Conservation (phyloP, 192 early-diverging fungal genomes). For the Coemansia sp. region DNA sequence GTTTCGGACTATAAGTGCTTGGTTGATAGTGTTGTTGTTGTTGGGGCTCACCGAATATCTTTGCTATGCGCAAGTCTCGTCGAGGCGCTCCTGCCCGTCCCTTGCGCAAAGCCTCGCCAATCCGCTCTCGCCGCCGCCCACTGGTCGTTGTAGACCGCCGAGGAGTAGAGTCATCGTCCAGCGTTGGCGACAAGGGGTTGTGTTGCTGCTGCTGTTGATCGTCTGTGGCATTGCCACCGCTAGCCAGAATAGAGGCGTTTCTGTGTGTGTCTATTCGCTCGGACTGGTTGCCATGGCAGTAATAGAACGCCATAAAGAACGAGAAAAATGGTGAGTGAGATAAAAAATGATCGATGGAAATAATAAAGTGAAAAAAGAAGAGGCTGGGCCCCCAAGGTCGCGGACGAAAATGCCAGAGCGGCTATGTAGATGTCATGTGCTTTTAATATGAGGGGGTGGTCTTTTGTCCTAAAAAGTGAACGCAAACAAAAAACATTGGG, state of each 20-base stretch:
- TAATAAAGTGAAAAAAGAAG: neutral
- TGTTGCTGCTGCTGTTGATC: neutral
- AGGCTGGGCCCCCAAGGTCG: too few species aligned
- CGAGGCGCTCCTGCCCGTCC: conserved; percentile 8
- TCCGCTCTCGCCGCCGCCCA: conserved; percentile 11
- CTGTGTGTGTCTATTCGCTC: conserved; percentile 16
- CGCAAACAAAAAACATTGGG: too few species aligned
- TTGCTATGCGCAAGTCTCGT: conserved; percentile 26
- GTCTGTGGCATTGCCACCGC: neutral
- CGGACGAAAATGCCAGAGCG: too few species aligned
- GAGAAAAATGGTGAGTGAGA: neutral
- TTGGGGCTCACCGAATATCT: conserved; percentile 24
- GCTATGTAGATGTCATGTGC: too few species aligned
- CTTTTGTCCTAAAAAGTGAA: too few species aligned
- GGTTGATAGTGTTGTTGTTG: neutral
- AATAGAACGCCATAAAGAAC: conserved; percentile 36
- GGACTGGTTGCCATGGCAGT: conserved; percentile 28
- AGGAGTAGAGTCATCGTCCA: neutral
- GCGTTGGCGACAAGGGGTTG: neutral
- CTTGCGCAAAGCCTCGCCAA: conserved; percentile 22
- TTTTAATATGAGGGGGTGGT: too few species aligned
- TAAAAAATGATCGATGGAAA: neutral
- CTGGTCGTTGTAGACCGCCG: neutral
- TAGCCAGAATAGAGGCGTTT: neutral
- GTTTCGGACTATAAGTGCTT: neutral